Percentiles rank a stretch among this genome's conserved stretches.
Conservation (phyloP, 306 rosid genomes). For the Castanospermum australe region DNA sequence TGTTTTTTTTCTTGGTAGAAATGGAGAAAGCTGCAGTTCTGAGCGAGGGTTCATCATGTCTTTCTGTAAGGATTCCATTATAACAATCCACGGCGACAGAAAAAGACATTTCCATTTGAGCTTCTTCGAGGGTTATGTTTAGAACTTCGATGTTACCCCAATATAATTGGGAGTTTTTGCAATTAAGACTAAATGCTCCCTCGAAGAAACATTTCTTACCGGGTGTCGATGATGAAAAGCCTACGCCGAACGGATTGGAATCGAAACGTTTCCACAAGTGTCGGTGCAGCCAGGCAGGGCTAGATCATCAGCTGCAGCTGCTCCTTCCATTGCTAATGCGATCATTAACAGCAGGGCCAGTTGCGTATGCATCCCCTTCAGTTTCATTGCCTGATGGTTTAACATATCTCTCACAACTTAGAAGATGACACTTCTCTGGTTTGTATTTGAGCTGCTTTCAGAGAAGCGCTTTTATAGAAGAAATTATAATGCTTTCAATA, state of each 20-base stretch:
- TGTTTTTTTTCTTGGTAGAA: not conserved
- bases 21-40: not conserved
- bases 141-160: not conserved
- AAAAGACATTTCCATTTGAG: not conserved
- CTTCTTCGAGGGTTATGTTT: constrained; percentile 33
- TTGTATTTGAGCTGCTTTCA: no score
- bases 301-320: not conserved
- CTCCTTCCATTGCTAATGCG: not conserved
- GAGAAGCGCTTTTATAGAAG: no score
- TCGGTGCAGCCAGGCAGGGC: constrained; percentile 17
- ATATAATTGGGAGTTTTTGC: not conserved
- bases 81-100: not conserved
- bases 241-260: constrained; percentile 49
- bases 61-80: no score
- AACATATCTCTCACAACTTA: no score
- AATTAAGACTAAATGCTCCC: not conserved
- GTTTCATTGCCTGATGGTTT: no score
- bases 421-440: no score
- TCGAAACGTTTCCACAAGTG: constrained; percentile 31
- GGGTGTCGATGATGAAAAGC: not conserved
- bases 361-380: not conserved
- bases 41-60: no score
- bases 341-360: not conserved
- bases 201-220: not conserved
- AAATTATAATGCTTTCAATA: no score